These are phyloP conservation scores for Micractinium conductrix DNA, from an alignment of 139 green algal species.

Conservation along the genomic window DNA sequence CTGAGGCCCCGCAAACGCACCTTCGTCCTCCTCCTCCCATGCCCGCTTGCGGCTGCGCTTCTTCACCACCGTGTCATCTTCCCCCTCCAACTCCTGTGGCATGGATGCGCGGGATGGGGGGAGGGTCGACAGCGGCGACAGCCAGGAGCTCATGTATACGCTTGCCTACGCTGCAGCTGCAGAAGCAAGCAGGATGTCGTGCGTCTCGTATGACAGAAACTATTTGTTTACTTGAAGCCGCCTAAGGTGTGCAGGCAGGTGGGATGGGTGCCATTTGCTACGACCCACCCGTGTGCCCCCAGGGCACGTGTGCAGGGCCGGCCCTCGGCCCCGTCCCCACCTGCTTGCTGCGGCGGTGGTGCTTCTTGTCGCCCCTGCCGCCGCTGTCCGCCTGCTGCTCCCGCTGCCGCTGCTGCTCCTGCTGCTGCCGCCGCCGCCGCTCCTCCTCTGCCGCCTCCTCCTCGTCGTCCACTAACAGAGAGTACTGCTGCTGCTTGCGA, in stretches of 20 bases:
- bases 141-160: too few relatives aligned
- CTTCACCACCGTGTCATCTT: constrained; percentile 27
- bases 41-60: constrained; percentile 53
- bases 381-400: constrained; percentile 51
- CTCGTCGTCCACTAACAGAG: constrained; percentile 60
- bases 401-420: constrained; percentile 42
- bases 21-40: constrained; percentile 77
- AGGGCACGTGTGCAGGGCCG: too few relatives aligned
- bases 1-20: neutral
- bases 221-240: too few relatives aligned
- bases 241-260: too few relatives aligned
- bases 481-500: constrained; percentile 61
- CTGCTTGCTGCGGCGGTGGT: constrained; percentile 26
- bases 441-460: constrained; percentile 17
- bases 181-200: too few relatives aligned
- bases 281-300: too few relatives aligned
- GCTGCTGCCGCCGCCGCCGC: constrained; percentile 25
- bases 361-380: constrained; percentile 18
- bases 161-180: too few relatives aligned
- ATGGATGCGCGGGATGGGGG: neutral
- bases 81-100: constrained; percentile 34
- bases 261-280: too few relatives aligned
- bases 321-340: neutral
- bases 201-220: too few relatives aligned
- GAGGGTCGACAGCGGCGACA: neutral